Conservation (phyloP, 192 early-diverging fungal species). For the Linnemannia elongata region DNA sequence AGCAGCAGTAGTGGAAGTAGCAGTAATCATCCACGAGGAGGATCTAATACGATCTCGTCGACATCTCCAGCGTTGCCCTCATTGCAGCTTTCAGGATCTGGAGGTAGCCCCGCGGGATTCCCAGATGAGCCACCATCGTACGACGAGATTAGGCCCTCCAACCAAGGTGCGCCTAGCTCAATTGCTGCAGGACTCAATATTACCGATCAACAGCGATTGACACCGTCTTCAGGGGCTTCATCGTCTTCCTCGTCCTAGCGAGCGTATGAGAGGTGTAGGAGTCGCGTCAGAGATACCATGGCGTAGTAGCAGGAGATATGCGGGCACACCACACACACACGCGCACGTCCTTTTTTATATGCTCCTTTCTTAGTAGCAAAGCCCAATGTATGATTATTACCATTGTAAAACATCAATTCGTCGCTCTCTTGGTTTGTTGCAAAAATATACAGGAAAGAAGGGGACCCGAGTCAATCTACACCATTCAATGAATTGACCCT, state of each 20-base stretch:
- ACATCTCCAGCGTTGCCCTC: background rate
- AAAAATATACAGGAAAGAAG: background rate
- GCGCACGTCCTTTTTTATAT: background rate
- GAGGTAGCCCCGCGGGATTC: slow-evolving; percentile 5
- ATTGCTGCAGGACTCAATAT: slow-evolving; percentile 27
- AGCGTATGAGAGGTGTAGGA: background rate
- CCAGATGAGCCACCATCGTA: slow-evolving; percentile 53
- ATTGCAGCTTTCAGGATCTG: background rate
- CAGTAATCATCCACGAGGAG: background rate
- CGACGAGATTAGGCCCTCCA: slow-evolving; percentile 35
- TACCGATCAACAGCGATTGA: background rate
- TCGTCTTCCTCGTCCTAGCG: background rate
- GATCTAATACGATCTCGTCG: background rate
- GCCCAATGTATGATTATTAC: background rate
- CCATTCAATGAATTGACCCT: background rate
- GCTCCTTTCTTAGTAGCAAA: background rate
- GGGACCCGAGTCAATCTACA: background rate
- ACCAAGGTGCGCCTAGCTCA: slow-evolving; percentile 13
- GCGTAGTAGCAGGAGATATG: background rate
- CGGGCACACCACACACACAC: background rate
- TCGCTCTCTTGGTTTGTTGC: background rate
- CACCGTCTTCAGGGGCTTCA: background rate
- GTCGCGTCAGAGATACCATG: background rate
- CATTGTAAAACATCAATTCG: slow-evolving; percentile 7
- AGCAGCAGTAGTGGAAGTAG: slow-evolving; percentile 16